Evolutionary conservation across 805 yeast species (phyloP).

Genomic region (Teunomyces barrocoloradensis): DNA sequence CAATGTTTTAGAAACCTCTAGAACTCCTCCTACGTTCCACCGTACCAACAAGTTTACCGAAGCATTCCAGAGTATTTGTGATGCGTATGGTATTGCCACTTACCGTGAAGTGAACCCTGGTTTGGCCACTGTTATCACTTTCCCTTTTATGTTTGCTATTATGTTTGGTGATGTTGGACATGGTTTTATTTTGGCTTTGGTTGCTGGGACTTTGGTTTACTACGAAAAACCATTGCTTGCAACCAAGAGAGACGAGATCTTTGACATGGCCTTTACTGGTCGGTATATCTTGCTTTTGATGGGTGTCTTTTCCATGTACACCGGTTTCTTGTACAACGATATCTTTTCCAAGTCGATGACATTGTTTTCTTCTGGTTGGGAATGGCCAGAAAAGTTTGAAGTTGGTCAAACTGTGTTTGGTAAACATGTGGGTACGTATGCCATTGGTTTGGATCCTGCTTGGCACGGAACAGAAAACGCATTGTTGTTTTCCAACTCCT

Average conservation of each 20-base stretch:
- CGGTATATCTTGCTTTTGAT: constrained; percentile 65
- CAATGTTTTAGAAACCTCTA: constrained; percentile 61
- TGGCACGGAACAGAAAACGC: constrained; percentile 84
- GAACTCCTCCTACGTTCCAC: constrained; percentile 71
- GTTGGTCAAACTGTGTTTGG: constrained; percentile 43
- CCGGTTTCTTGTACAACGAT: constrained; percentile 74
- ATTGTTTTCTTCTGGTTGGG: constrained; percentile 68
- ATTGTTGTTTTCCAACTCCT: constrained; percentile 65
- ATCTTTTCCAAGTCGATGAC: constrained; percentile 68
- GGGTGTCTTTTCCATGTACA: constrained; percentile 73
- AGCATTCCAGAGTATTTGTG: constrained; percentile 69
- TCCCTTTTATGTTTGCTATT: constrained; percentile 80
- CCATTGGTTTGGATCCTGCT: constrained; percentile 65
- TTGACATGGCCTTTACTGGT: constrained; percentile 74
- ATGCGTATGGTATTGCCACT: constrained; percentile 76
- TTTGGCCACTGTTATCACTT: constrained; percentile 68
- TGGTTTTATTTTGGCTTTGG: constrained; percentile 60
- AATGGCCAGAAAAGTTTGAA: constrained; percentile 54
- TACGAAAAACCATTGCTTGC: constrained; percentile 52
- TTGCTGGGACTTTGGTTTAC: constrained; percentile 52
- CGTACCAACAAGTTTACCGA: constrained; percentile 65
- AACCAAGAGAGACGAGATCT: constrained; percentile 66
- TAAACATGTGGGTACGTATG: constrained; percentile 48
- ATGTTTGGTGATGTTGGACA: constrained; percentile 86
- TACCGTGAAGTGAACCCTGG: constrained; percentile 77